Base-by-base conservation (phyloP, 148 eudicot genomes). In the Amaranthus hypochondriacus region DNA sequence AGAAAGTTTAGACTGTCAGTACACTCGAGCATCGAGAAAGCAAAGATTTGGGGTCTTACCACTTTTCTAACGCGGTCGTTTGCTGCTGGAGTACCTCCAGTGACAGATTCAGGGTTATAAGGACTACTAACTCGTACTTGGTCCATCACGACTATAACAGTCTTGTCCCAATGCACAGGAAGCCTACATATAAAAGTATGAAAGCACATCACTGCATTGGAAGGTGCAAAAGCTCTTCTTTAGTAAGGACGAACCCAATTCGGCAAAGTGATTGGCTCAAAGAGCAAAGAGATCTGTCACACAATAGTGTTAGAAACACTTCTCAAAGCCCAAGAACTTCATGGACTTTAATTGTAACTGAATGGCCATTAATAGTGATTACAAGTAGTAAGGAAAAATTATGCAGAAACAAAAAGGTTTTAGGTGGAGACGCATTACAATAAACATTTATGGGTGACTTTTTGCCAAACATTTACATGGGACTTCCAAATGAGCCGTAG, bases 41-140 rank as follows among this genome's bases (percentile, higher is more conserved):
- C 6, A 54, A 12, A 55, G 15, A 62, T 1, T 56, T 5, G 54
- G 56, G 63, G 49, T 66, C 92, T 74, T 86, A 95, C 98, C 97
- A 95, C 98, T 95, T 95, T 95, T 75, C 87, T 89, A 72, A 95
- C 98, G 13, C 97, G 97, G 21, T 92, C 97, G 70, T 90, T 95
- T 50, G 97, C 96, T 64, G 97, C 93, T n/a, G 91, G 78, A 55
- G 97, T 87, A 71, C 98, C 98, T 62, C 98, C 98, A 57, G 69
- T 66, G 66, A 95, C 98, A 64, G 89, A 90, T 69, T 95, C 96
- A n/a, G 98, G 88, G 54, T 78, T 87, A 87, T 95, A 95, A 7
- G 98, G 97, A 78, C 89, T 84, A 76, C 90, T 70, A 47, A 95
- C 98, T 77, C 97, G 90, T 43, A 95, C 97, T 81, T 87, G 92